Percentiles rank a stretch among this genome's conserved stretches.
Conservation (phyloP, 176 grass and related monocot genomes). For the Triticum timopheevii region DNA sequence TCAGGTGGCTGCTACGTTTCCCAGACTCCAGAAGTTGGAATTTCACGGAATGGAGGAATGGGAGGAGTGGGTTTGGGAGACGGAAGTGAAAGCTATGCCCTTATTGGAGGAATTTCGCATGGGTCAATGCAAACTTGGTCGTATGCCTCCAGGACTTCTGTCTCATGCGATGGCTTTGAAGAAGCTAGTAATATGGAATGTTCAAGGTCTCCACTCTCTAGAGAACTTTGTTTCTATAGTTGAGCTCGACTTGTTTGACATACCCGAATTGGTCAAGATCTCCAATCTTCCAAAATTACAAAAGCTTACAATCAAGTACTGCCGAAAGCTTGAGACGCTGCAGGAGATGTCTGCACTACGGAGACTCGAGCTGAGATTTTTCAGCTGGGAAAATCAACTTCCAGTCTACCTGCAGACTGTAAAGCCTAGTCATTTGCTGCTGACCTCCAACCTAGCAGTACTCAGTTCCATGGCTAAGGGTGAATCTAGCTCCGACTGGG, state of each 20-base stretch:
- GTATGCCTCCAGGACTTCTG: background rate
- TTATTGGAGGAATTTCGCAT: background rate
- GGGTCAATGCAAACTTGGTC: background rate
- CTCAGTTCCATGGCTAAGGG: no score
- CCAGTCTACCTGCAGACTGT: no score
- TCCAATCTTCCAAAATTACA: no score
- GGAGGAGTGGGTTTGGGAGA: background rate
- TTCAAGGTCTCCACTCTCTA: background rate
- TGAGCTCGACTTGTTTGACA: background rate
- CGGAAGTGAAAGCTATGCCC: background rate
- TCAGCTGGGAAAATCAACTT: rapidly evolving
- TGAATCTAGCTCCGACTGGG: no score
- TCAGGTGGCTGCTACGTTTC: background rate
- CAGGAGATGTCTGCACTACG: no score
- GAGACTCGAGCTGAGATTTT: no score
- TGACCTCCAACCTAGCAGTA: no score
- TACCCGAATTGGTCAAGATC: no score
- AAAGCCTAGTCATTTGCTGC: no score
- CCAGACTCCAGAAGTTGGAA: rapidly evolving
- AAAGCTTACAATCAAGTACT: background rate
- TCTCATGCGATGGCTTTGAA: background rate
- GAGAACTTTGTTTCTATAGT: background rate
- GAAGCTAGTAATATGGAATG: background rate
- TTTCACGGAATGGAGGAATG: background rate
- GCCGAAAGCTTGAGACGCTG: no score